A percentile compares a stretch with the other conserved stretches of the same genome.
These are phyloP conservation scores for Microthlaspi erraticum DNA, from an alignment of 345 rosid species.

Conservation along the genomic window DNA sequence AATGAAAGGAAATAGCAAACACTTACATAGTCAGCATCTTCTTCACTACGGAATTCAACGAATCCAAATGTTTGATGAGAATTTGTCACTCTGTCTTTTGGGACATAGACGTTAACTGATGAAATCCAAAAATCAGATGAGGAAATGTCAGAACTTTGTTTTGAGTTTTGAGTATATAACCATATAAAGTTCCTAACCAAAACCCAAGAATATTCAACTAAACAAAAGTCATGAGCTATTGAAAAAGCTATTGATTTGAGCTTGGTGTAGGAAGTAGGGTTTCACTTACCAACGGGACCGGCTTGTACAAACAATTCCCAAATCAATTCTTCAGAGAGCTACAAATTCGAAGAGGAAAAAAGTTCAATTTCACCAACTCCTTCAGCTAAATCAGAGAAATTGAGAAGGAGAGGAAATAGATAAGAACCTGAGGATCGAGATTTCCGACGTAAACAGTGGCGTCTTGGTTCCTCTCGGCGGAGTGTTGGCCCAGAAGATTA, in stretches of 20 bases:
- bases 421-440: slow-evolving; percentile 78
- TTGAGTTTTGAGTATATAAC: not conserved
- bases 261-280: too few relatives aligned
- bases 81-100: slow-evolving; percentile 95
- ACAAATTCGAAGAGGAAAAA: too few relatives aligned
- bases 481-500: slow-evolving; percentile 94
- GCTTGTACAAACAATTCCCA: too few relatives aligned
- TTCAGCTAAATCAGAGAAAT: too few relatives aligned
- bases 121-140: not conserved
- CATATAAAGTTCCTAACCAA: not conserved
- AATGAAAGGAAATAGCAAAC: not conserved
- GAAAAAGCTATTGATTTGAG: too few relatives aligned
- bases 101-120: slow-evolving; percentile 93
- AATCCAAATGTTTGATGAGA: slow-evolving; percentile 95
- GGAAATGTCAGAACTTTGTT: not conserved
- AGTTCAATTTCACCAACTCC: too few relatives aligned
- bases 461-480: slow-evolving; percentile 97
- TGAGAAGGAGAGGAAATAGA: not conserved
- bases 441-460: slow-evolving; percentile 96
- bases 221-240: not conserved
- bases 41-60: slow-evolving; percentile 91
- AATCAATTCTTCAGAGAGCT: too few relatives aligned
- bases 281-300: too few relatives aligned
- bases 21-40: slow-evolving; percentile 96
- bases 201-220: not conserved